These are phyloP conservation scores for Pichia terricola DNA, from an alignment of 1,139 yeast species.

Conservation along the genomic window DNA sequence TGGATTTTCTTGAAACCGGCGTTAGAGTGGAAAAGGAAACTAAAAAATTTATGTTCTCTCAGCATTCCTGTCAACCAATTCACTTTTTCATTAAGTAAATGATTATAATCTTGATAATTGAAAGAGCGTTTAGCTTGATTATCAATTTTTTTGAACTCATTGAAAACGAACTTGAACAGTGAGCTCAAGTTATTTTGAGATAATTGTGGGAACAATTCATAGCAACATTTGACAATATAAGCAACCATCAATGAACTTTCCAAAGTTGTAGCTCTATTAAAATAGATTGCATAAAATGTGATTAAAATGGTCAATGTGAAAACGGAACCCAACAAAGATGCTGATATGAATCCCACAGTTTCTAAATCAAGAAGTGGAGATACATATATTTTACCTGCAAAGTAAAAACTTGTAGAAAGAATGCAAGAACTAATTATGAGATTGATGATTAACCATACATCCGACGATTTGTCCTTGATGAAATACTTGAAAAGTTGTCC, in stretches of 20 bases:
- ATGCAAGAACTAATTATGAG: constrained; percentile 67
- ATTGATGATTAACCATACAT: constrained; percentile 65
- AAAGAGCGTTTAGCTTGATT: constrained; percentile 21
- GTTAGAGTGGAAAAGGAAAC: too few species aligned
- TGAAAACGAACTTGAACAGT: constrained; percentile 28
- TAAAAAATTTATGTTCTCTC: too few species aligned
- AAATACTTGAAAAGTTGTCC: constrained; percentile 79
- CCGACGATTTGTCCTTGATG: constrained; percentile 56
- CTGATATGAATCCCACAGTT: constrained; percentile 58
- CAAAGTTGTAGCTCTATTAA: constrained; percentile 77
- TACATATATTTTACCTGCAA: constrained; percentile 74
- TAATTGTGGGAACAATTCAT: constrained; percentile 81
- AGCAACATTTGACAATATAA: constrained; percentile 84
- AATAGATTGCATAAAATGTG: constrained; percentile 75
- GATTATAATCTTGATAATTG: not conserved
- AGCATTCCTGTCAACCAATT: too few species aligned
- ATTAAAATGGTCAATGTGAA: constrained; percentile 67
- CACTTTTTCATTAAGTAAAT: not conserved
- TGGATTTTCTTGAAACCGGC: too few species aligned
- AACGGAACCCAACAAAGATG: constrained; percentile 78
- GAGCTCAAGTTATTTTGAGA: constrained; percentile 37
- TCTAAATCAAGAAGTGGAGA: constrained; percentile 50
- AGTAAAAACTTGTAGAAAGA: constrained; percentile 66
- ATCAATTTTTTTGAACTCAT: constrained; percentile 30
- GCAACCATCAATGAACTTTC: constrained; percentile 83